Evolutionary conservation across 768 basidiomycete genomes (phyloP), one percentile per base, ranked within the genome.

Genomic region (Lyophyllum decastes): DNA sequence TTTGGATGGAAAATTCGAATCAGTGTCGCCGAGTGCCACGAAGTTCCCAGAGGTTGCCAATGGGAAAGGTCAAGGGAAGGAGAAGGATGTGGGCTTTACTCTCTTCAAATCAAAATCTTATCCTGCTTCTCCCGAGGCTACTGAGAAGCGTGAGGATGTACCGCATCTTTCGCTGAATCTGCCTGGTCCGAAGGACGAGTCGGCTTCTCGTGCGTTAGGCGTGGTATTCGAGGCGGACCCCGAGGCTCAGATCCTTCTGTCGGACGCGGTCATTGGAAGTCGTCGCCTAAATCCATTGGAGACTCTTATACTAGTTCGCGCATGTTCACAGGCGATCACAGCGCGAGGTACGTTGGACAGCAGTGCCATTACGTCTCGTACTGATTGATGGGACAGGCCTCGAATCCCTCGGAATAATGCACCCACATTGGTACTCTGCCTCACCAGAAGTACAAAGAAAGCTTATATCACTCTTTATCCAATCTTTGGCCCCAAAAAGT

Each of bases 351-450:
- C 27, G 83, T 69, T 40, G 45, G 53, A n/a, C 26, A 6, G 16
- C 9, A 26, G 6, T 61, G 43, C 48, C 59, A 22, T 66, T 49
- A 54, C 55, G 24, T 59, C 33, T 25, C 19, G 51, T 21, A 44
- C 19, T 64, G 27, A 59, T 46, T 34, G 40, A 62, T 59, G 41
- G 55, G 59, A 12, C 58, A 92, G 90, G 90, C n/a, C 77, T 92
- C 50, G 89, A 92, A 68, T 86, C 87, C 3, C 85, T 90, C 46
- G 92, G 91, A 19, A 78, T 93, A 46, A 93, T 93, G 89, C 88
- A 89, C 64, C 89, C 92, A 5, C 88, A 92, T 68, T 93, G 89
- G 90, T 79, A 88, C 68, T 87, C 90, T 40, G 79, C 90, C 9
- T 90, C 88, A 6, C 83, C 83, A 8, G 81, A 84, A 10, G 72